Evolutionary conservation across 179 eudicot genomes (phyloP), one percentile per base, ranked within the genome.

Genomic region (Pouteria campechiana): DNA sequence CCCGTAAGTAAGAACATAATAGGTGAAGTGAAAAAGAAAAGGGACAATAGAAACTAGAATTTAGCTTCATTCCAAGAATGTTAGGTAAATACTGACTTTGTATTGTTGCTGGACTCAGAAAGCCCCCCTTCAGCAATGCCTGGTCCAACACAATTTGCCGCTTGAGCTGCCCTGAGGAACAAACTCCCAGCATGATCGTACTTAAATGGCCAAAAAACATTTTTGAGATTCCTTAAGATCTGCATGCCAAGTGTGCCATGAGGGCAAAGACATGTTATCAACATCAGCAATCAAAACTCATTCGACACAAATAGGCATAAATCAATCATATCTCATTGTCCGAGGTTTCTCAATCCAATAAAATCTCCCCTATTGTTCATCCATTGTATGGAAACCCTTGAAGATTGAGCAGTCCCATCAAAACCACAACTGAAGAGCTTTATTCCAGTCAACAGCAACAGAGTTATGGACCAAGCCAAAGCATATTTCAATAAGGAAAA

Each of bases 161-260:
- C 94, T 52, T 53, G 68, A 58, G 90, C 96, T 46, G 96, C 96
- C 62, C 85, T 73, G 43, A 87, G 50, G 52, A 87, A 87, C 55
- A 76, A 66, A 61, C 96, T 87, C 31, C 54, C 63, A 19, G 67
- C 46, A 36, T 57, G 79, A 57, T 72, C 83, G 60, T 72, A 77
- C 55, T 79, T 83, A 66, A 83, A 87, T 58, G 96, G 96, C 96
- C 96, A 87, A 54, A 79, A 79, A 46, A 83, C 73, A 53, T 66
- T 50, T 73, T 87, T 87, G 61, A 87, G 70, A 54, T 72, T 75
- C 52, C 67, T 76, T 68, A 87, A 57, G 32, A 63, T 72, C 96
- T 86, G 74, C 44, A 30, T 20, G 52, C 8, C 25, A 38, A 36
- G n/a, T n/a, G n/a, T n/a, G n/a, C n/a, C n/a, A n/a, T n/a, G n/a